A percentile compares a stretch with the other conserved stretches of the same genome.
These are phyloP conservation scores for Candida fluviatilis DNA, from an alignment of 805 yeast species.

Conservation along the genomic window DNA sequence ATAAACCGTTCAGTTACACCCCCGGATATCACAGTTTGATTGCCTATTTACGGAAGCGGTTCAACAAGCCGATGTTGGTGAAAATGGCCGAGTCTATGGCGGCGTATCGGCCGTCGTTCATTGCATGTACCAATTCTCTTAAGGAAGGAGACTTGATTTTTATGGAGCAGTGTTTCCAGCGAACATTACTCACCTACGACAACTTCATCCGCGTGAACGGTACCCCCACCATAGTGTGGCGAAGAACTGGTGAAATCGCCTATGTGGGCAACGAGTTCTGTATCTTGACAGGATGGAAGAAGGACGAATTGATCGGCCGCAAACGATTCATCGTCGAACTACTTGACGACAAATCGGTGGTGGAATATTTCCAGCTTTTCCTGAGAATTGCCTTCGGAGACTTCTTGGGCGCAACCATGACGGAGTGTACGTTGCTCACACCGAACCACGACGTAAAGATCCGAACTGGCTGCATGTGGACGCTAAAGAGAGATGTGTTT, in stretches of 20 bases:
- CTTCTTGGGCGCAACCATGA: slow-evolving; percentile 80
- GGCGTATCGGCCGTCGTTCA: slow-evolving; percentile 84
- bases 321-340: slow-evolving; percentile 71
- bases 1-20: slow-evolving; percentile 80
- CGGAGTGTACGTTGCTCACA: slow-evolving; percentile 75
- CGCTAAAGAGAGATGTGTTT: slow-evolving; percentile 89
- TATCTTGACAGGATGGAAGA: slow-evolving; percentile 85
- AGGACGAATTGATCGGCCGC: slow-evolving; percentile 57
- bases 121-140: slow-evolving; percentile 84
- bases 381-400: slow-evolving; percentile 87
- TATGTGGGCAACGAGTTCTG: slow-evolving; percentile 95
- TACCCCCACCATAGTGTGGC: slow-evolving; percentile 93
- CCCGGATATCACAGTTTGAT: slow-evolving; percentile 84
- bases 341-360: slow-evolving; percentile 81
- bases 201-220: slow-evolving; percentile 81
- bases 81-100: slow-evolving; percentile 87
- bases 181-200: slow-evolving; percentile 85
- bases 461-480: slow-evolving; percentile 84
- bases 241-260: slow-evolving; percentile 92
- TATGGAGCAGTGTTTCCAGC: slow-evolving; percentile 94
- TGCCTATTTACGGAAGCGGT: slow-evolving; percentile 66
- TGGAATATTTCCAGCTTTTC: slow-evolving; percentile 84
- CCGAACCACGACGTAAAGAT: slow-evolving; percentile 50
- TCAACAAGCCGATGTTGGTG: slow-evolving; percentile 65
- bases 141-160: slow-evolving; percentile 90